Percentiles rank a stretch among this genome's conserved stretches.
Conservation (phyloP, 148 eudicot species). For the Diospyros kaki region DNA sequence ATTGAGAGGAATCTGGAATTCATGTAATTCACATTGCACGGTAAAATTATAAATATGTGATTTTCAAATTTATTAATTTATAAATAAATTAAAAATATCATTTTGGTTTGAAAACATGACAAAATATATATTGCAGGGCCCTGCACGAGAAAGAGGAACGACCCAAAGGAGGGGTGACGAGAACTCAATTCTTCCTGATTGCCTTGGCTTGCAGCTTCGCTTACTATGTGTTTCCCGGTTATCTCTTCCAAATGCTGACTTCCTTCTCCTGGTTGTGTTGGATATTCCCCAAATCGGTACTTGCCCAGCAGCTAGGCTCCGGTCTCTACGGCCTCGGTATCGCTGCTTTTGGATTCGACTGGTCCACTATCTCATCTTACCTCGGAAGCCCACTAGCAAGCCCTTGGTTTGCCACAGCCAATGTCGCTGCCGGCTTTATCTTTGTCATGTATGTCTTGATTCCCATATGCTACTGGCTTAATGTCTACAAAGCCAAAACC, state of each 20-base stretch:
- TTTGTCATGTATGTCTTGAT: constrained; percentile 77
- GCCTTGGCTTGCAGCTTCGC: constrained; percentile 93
- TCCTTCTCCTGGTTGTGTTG: constrained; percentile 97
- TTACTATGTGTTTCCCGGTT: constrained; percentile 87
- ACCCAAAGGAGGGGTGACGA: constrained; percentile 69
- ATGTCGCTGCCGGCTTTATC: constrained; percentile 79
- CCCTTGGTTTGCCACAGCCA: constrained; percentile 99
- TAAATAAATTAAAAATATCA: too few relatives aligned
- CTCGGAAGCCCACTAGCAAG: constrained; percentile 97
- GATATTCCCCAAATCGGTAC: constrained; percentile 68
- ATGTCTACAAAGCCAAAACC: constrained; percentile 73
- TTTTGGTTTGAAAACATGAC: too few relatives aligned
- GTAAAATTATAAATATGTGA: too few relatives aligned
- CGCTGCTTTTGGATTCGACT: constrained; percentile 73
- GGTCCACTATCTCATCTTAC: constrained; percentile 92
- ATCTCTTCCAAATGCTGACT: constrained; percentile 83
- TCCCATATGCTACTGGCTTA: constrained; percentile 73
- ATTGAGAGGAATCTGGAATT: too few relatives aligned
- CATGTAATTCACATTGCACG: too few relatives aligned
- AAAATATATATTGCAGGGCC: constrained; percentile 45
- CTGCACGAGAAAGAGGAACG: constrained; percentile 88
- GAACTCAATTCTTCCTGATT: constrained; percentile 78
- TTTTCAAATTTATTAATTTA: too few relatives aligned
- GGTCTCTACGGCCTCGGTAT: constrained; percentile 86
- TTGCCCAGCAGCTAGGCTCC: constrained; percentile 93